Percentiles rank a stretch among this genome's conserved stretches.
Evolutionary conservation across 257 asterid genomes (phyloP).

Genomic region (Gentiana dahurica): DNA sequence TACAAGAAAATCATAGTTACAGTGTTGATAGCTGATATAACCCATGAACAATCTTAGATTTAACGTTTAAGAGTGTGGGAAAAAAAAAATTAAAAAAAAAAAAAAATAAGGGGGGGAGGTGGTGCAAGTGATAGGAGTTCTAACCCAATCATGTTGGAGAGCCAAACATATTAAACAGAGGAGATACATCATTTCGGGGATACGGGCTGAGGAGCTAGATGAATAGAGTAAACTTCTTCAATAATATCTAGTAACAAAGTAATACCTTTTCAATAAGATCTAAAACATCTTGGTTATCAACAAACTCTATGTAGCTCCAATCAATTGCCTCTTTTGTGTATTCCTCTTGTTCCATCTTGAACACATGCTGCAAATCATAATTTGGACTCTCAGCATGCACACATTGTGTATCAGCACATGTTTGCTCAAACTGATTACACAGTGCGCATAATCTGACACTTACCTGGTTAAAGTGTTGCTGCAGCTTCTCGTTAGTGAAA

Average conservation of each 20-base stretch:
- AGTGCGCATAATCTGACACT: slow-evolving; percentile 8
- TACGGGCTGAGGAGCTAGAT: slow-evolving; percentile 1
- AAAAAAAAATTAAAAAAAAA: no score
- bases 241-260: neutral
- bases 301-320: slow-evolving; percentile 99
- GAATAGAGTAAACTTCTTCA: neutral
- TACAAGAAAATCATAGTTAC: no score
- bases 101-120: no score
- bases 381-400: slow-evolving; percentile 14
- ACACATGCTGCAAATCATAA: slow-evolving; percentile 73
- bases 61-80: no score
- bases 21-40: no score
- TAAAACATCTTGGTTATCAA: slow-evolving; percentile 93
- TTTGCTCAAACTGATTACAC: slow-evolving; percentile 1
- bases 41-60: no score
- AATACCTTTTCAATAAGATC: slow-evolving; percentile 95
- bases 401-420: no score
- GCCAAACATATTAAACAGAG: no score
- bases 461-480: slow-evolving; percentile 98
- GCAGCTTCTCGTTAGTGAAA: slow-evolving; percentile 93
- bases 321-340: slow-evolving; percentile 84
- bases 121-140: neutral
- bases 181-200: neutral
- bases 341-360: slow-evolving; percentile 99
- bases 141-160: neutral